phyloP scores from a whole-genome alignment of 1,284 basidiomycete genomes.

The Tremellales sp. region DNA sequence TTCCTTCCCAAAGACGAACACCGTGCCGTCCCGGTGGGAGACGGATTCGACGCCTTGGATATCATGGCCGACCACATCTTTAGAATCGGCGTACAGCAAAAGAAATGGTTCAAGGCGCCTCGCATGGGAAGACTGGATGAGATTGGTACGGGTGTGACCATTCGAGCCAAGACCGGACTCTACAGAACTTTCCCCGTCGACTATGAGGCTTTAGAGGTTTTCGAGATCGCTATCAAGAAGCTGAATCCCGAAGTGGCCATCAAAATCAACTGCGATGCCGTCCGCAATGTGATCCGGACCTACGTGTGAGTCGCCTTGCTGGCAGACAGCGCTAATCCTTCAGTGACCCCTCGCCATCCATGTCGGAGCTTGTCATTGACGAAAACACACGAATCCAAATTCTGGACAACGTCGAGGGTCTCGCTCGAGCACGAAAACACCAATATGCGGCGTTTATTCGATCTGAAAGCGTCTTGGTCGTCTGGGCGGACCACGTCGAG shows the following conservation, averaged over 20 bases:
- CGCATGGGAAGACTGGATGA: conserved; percentile 22
- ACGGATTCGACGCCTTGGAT: conserved; percentile 39
- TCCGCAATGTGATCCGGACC: conserved; percentile 23
- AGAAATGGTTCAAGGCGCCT: conserved; percentile 39
- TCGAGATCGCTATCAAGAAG: conserved; percentile 30
- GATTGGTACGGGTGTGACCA: conserved; percentile 34
- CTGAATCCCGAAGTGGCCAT: conserved; percentile 31
- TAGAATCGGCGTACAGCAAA: conserved; percentile 33
- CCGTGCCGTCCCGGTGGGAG: conserved; percentile 28
- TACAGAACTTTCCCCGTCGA: conserved; percentile 38
- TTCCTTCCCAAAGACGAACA: conserved; percentile 10
- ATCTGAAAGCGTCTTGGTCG: conserved; percentile 66
- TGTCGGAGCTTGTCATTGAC: conserved; percentile 36
- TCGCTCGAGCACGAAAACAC: conserved; percentile 70
- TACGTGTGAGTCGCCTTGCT: conserved; percentile 34
- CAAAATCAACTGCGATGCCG: conserved; percentile 3
- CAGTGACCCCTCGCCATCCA: conserved; percentile 27
- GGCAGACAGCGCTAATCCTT: conserved; percentile 20
- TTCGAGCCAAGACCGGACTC: conserved; percentile 34
- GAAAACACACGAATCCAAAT: conserved; percentile 41
- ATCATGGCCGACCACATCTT: conserved; percentile 44
- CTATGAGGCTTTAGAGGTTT: conserved; percentile 27
- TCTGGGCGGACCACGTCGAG: conserved; percentile 73
- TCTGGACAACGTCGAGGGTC: conserved; percentile 55
- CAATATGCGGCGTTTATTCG: conserved; percentile 80